Conservation (phyloP, 192 early-diverging fungal genomes). For the Coemansia sp. region DNA sequence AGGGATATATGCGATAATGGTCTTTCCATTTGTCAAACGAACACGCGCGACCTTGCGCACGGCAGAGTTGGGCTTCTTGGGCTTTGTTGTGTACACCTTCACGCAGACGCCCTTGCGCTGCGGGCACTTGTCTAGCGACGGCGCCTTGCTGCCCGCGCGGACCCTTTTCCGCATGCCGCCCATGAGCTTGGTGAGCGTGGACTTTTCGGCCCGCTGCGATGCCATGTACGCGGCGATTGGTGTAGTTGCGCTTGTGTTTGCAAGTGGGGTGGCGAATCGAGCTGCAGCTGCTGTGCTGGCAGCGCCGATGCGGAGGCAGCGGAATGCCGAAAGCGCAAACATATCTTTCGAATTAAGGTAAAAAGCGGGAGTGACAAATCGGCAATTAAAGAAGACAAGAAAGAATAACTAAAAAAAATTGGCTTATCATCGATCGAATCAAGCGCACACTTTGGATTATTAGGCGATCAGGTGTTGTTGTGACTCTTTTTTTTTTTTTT, state of each 20-base stretch:
- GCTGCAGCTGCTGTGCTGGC: constrained; percentile 4
- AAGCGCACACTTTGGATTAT: not conserved
- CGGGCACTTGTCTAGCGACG: constrained; percentile 81
- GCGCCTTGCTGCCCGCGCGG: constrained; percentile 66
- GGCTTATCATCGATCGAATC: not conserved
- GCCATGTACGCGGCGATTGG: constrained; percentile 5
- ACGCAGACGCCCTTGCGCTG: constrained; percentile 93
- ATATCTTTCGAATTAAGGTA: constrained; percentile 10
- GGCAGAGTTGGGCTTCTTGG: constrained; percentile 99
- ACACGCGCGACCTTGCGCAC: constrained; percentile 91
- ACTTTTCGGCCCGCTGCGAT: constrained; percentile 55
- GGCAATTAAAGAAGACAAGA: constrained; percentile 3
- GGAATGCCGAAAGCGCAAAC: constrained; percentile 39
- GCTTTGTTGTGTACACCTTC: constrained; percentile 94
- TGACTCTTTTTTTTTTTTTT: not conserved
- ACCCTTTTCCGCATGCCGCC: constrained; percentile 74
- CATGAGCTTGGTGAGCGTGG: constrained; percentile 94
- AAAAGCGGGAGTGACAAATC: not conserved
- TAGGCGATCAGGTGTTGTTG: not conserved
- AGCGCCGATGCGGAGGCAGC: constrained; percentile 35
- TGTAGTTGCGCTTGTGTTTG: not conserved
- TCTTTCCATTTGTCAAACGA: constrained; percentile 88
- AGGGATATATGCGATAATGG: constrained; percentile 94
- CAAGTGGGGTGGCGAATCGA: not conserved
- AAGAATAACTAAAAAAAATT: not conserved